Evolutionary conservation across 805 yeast species (phyloP).

Genomic region (Candida mattraensis): DNA sequence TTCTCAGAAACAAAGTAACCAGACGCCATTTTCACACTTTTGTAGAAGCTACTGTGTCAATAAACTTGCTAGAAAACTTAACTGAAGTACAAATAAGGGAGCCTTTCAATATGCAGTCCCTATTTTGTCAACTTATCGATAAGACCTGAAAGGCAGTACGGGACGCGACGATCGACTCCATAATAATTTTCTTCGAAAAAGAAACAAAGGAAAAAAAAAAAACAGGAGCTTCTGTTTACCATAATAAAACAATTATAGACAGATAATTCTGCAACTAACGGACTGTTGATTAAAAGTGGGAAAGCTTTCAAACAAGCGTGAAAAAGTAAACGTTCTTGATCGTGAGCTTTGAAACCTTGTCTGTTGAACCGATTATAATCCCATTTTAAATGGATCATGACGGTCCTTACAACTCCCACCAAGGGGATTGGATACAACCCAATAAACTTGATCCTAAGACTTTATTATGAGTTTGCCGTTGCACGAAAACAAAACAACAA

Average conservation of each 20-base stretch:
- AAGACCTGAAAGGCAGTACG: too few species aligned
- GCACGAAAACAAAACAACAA: conserved; percentile 22
- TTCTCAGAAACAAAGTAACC: too few species aligned
- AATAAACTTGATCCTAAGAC: conserved; percentile 16
- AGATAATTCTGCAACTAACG: conserved; percentile 4
- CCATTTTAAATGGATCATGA: neutral
- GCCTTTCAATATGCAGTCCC: too few species aligned
- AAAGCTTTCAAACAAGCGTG: too few species aligned
- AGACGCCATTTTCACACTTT: too few species aligned
- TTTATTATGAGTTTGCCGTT: conserved; percentile 20
- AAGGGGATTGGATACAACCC: conserved; percentile 15
- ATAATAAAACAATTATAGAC: conserved; percentile 4
- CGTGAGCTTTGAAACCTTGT: neutral
- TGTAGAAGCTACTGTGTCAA: too few species aligned
- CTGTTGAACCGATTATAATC: too few species aligned
- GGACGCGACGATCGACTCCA: conserved; percentile 8
- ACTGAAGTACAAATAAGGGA: too few species aligned
- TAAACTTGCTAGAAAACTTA: too few species aligned
- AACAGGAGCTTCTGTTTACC: conserved; percentile 5
- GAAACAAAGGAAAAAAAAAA: conserved; percentile 4
- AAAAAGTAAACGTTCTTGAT: too few species aligned
- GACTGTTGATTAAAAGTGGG: neutral
- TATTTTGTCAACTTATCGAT: too few species aligned
- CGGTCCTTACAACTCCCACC: neutral
- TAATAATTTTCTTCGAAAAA: conserved; percentile 1